These are phyloP conservation scores for Dothistroma pini DNA, from an alignment of 2,329 filamentous ascomycete genomes.

Conservation along the genomic window DNA sequence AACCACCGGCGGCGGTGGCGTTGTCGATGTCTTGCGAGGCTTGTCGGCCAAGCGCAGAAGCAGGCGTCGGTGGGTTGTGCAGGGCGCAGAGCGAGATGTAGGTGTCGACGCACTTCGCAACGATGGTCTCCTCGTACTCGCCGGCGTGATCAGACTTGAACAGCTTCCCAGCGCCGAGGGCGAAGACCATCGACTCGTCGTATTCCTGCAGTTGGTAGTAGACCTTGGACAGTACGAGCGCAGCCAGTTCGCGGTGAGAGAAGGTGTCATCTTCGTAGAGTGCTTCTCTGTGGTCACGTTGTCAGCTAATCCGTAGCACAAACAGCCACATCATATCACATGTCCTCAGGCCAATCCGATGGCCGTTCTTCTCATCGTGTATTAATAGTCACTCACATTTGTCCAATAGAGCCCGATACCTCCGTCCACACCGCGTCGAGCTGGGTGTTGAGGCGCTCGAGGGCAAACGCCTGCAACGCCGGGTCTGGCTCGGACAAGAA, in stretches of 20 bases:
- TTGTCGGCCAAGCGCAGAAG: conserved; percentile 31
- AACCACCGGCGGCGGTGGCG: conserved; percentile 66
- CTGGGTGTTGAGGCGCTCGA: conserved; percentile 92
- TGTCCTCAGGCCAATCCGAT: not conserved
- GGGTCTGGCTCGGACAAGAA: conserved; percentile 93
- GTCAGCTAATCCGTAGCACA: conserved; percentile 17
- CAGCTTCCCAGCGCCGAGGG: conserved; percentile 86
- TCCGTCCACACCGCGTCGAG: conserved; percentile 98
- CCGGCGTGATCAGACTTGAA: conserved; percentile 88
- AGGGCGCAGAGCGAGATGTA: conserved; percentile 79
- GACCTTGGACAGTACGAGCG: conserved; percentile 92
- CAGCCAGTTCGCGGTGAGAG: conserved; percentile 87
- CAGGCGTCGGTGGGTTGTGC: conserved; percentile 49
- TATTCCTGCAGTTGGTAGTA: conserved; percentile 99
- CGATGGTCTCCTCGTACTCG: conserved; percentile 98
- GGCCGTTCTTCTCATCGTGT: not conserved
- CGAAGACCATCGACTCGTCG: conserved; percentile 99
- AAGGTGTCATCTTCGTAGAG: conserved; percentile 97
- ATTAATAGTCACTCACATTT: conserved; percentile 67
- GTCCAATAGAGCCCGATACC: conserved; percentile 83
- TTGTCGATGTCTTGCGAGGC: conserved; percentile 55
- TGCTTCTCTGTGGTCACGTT: conserved; percentile 65
- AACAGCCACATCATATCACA: conserved; percentile 1
- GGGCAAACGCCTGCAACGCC: conserved; percentile 89
- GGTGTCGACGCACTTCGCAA: conserved; percentile 94